Evolutionary conservation across 2,329 filamentous ascomycete species (phyloP), one percentile per base, ranked within the genome.

Genomic region (Pleomassaria siparia): DNA sequence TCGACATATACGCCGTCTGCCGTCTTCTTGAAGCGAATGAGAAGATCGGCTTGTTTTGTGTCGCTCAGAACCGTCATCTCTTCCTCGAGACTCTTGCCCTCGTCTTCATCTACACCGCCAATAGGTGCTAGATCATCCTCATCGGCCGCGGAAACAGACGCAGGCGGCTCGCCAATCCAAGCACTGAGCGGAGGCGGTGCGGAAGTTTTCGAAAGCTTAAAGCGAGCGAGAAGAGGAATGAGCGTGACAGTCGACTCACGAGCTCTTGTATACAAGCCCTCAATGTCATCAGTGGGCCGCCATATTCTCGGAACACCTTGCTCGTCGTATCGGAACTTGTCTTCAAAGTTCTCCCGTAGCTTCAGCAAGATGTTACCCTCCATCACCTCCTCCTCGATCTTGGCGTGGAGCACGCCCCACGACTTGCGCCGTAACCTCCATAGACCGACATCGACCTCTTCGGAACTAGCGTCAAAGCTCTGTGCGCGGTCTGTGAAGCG

Each of bases 291-390:
- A 1, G 87, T 91, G 1, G 94, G 94, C 20, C 91, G 85, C 94
- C 94, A 99, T 72, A 99, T 96, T 50, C 94, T 83, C 4, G 94
- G 94, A 4, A 99, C 94, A 21, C 94, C 94, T 6, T 85, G 85
- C 50, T 96, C 91, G 63, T 99, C 94, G 63, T 99, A 99, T 55
- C 94, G 87, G 81, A 99, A 99, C 73, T 96, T 96, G 76, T 99
- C 94, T 73, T 99, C 94, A 59, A 99, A 99, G 75, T 96, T 97
- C 72, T 99, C 94, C 28, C 94, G 85, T 43, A 99, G 82, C 77
- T 99, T 99, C 59, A 97, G 79, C 26, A 97, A 77, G 44, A 99
- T 85, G 66, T 97, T 99, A 62, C 92, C 92, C 74, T 97, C 94
- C 85, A 95, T 95, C 66, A 96, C 89, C 73, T 99, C 94, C 66